Conservation (phyloP, 1,284 basidiomycete genomes). For the Amylostereum areolatum region DNA sequence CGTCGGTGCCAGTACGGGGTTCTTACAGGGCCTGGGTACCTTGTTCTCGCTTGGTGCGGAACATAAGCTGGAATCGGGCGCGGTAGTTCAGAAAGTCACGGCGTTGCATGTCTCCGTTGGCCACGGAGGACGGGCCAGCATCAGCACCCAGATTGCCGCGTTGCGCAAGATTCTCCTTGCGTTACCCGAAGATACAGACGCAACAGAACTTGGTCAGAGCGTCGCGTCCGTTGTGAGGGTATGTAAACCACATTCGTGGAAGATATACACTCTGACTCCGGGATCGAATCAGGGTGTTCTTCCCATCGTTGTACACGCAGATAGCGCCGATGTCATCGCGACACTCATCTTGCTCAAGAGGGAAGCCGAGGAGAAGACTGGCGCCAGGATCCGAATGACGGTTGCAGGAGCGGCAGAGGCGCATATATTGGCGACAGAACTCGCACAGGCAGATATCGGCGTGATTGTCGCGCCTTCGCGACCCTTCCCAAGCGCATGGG, state of each 20-base stretch:
- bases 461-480: slow-evolving; percentile 47
- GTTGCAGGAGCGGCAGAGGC: slow-evolving; percentile 38
- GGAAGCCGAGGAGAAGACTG: slow-evolving; percentile 20
- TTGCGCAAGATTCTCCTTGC: slow-evolving; percentile 43
- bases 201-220: slow-evolving; percentile 38
- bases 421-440: slow-evolving; percentile 34
- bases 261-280: too few relatives aligned
- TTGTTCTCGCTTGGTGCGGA: slow-evolving; percentile 50
- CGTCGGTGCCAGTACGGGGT: slow-evolving; percentile 36
- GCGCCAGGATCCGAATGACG: slow-evolving; percentile 15
- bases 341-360: slow-evolving; percentile 38
- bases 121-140: slow-evolving; percentile 28
- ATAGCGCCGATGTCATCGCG: slow-evolving; percentile 43
- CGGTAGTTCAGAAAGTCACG: slow-evolving; percentile 61
- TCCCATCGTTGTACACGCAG: slow-evolving; percentile 45
- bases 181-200: slow-evolving; percentile 35
- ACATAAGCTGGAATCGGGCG: slow-evolving; percentile 57
- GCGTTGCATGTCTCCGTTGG: slow-evolving; percentile 70
- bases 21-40: slow-evolving; percentile 50
- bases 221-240: slow-evolving; percentile 40
- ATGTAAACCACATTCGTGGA: too few relatives aligned
- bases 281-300: slow-evolving; percentile 37
- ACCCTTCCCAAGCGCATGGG: slow-evolving; percentile 48
- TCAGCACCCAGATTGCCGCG: slow-evolving; percentile 49
- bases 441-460: slow-evolving; percentile 38